Base-by-base conservation (phyloP, 768 basidiomycete genomes). In the Pholiota conissans region DNA sequence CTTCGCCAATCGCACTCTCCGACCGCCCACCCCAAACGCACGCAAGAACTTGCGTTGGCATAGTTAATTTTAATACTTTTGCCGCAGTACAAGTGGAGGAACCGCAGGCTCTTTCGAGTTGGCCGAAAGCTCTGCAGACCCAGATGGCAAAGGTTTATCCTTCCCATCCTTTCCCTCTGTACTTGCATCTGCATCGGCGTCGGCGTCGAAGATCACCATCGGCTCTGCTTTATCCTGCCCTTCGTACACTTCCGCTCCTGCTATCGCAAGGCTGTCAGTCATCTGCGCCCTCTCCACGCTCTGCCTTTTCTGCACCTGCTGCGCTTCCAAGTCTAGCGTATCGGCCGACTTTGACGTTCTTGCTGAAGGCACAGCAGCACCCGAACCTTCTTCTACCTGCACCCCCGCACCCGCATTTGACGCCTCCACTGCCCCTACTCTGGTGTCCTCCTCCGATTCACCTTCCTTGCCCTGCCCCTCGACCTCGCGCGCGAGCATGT, bases 401-500 rank as follows among this genome's bases (percentile, higher is more conserved):
- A 39, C 37, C 16, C 37, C 37, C 37, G 37, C 37, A 14, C 37
- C 37, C n/a, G n/a, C 37, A 16, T 39, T 39, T 18, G 42, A 45
- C 22, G 42, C 42, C 42, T 24, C 42, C 7, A 45, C 22, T 5
- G n/a, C n/a, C n/a, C n/a, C n/a, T n/a, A n/a, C n/a, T n/a, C n/a
- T n/a, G n/a, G n/a, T n/a, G n/a, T n/a, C n/a, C n/a, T n/a, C n/a
- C n/a, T n/a, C n/a, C n/a, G n/a, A 4, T 20, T 20, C 49, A 18
- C 52, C 61, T 11, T 61, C 60, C 6, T 61, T 56, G 10, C 52
- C 61, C 39, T 70, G 78, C 1, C 84, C 84, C 65, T 93, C 92
- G 26, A 91, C 92, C 50, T 87, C 85, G 8, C 82, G 79, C 2
- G 92, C 90, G 26, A 94, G 74, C 74, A 89, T 81, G 68, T 93